These are phyloP conservation scores for Fusarium udum DNA, from an alignment of 2,329 filamentous ascomycete species.

Conservation along the genomic window DNA sequence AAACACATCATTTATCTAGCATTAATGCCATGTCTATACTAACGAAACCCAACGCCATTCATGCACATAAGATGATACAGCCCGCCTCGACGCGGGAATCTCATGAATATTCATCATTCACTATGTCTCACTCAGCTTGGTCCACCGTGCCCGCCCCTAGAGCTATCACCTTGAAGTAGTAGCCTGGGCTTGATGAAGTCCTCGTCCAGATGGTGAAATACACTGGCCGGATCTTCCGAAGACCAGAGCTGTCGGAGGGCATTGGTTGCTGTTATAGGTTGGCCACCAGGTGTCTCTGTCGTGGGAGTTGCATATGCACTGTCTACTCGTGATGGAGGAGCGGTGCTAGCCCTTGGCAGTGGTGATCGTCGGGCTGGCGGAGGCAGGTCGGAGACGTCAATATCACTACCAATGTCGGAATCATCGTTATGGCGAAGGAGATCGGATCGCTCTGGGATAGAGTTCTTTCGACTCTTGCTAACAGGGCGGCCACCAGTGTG, in stretches of 20 bases:
- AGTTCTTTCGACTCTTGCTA: conserved; percentile 64
- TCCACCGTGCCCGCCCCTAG: conserved; percentile 43
- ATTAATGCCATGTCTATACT: conserved; percentile 34
- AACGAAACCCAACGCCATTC: conserved; percentile 39
- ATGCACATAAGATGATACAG: conserved; percentile 39
- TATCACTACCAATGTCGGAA: conserved; percentile 70
- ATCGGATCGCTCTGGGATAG: conserved; percentile 63
- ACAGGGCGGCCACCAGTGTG: conserved; percentile 54
- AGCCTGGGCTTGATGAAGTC: conserved; percentile 94
- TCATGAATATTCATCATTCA: conserved; percentile 10
- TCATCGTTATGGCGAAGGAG: conserved; percentile 63
- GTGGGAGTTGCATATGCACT: conserved; percentile 46
- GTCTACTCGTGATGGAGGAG: conserved; percentile 39
- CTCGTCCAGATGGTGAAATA: conserved; percentile 94
- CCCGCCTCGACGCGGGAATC: conserved; percentile 1
- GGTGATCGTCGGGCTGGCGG: conserved; percentile 63
- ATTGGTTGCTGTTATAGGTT: conserved; percentile 74
- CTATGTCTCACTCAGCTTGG: conserved; percentile 27
- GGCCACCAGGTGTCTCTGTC: conserved; percentile 41
- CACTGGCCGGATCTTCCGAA: conserved; percentile 85
- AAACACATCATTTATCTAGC: conserved; percentile 25
- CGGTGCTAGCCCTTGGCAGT: conserved; percentile 44
- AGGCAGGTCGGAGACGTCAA: conserved; percentile 73
- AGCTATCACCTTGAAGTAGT: conserved; percentile 74
- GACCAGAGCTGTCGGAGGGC: conserved; percentile 85